phyloP scores from a whole-genome alignment of 164 flowering plant species.

The Chloranthus sessilifolius region DNA sequence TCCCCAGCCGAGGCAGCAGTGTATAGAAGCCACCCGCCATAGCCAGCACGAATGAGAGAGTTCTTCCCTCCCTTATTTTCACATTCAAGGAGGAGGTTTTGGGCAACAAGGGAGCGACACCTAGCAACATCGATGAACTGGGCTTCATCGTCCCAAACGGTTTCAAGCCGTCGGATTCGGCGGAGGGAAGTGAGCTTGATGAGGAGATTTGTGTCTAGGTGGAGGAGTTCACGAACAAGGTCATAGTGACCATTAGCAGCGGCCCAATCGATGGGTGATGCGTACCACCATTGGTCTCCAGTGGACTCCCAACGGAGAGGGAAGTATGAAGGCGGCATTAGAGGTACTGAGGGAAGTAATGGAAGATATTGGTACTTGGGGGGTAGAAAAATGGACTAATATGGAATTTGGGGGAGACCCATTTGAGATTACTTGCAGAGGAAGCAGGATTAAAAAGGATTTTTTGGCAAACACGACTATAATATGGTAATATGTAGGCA shows the following conservation, averaged over 20 bases:
- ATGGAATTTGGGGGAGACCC: constrained; percentile 1
- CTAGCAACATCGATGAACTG: constrained; percentile 53
- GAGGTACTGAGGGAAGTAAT: background rate
- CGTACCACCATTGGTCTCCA: constrained; percentile 98
- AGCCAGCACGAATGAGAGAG: constrained; percentile 69
- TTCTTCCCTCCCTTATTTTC: constrained; percentile 35
- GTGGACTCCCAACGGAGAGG: constrained; percentile 98
- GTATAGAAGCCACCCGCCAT: constrained; percentile 96
- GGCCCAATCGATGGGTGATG: constrained; percentile 82
- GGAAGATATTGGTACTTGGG: background rate
- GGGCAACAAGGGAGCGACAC: constrained; percentile 59
- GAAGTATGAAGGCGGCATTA: constrained; percentile 48
- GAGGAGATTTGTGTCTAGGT: constrained; percentile 75
- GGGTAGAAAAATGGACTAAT: background rate
- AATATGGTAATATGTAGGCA: too few species aligned
- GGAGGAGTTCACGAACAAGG: constrained; percentile 73
- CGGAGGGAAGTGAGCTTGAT: constrained; percentile 88
- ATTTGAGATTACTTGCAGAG: too few species aligned
- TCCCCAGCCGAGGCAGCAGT: constrained; percentile 97
- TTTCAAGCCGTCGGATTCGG: constrained; percentile 82
- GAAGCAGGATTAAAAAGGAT: too few species aligned
- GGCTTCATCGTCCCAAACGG: constrained; percentile 84
- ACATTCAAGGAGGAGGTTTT: constrained; percentile 46
- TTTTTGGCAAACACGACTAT: too few species aligned
- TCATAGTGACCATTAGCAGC: constrained; percentile 89